Base-by-base conservation (phyloP, 1,284 basidiomycete species). In the Ustilago xerochloae region DNA sequence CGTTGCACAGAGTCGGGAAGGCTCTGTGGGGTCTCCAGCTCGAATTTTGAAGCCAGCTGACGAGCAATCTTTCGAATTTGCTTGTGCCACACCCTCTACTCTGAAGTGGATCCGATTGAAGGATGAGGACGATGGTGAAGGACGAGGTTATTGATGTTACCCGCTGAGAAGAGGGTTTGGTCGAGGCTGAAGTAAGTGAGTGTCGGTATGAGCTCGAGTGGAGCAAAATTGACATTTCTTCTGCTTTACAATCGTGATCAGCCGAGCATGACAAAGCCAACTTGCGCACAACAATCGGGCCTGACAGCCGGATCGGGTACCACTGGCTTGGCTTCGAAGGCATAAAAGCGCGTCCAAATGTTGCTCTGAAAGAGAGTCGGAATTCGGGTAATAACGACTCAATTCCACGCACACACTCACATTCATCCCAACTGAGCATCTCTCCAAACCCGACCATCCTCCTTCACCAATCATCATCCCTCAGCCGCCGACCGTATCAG, bases 251-350 rank as follows among this genome's bases (percentile, higher is more conserved):
- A 38, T 16, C 36, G 13, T 60, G 62, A 49, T 64, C 50, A 64
- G 62, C 52, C 45, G 50, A 64, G 55, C 62, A 64, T 64, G 62
- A 64, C 62, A 64, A 58, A 64, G 45, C 55, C 38, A 51, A 13
- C 16, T 45, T 48, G 15, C 30, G 12, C 10, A 6, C 15, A 6
- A 4, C 0, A 41, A 51, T 63, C 49, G 48, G 53, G 61, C 0
- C 6, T 15, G 24, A 49, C 10, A 13, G n/a, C n/a, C n/a, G 3
- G 13, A 46, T 47, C 43, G 53, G 52, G 39, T 41, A 33, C 13
- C 10, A 43, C 15, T n/a, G n/a, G n/a, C n/a, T 3, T 33, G 38
- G 38, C 52, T 20, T 13, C 22, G 32, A 51, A 36, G 46, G 60
- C 47, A 56, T 38, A 51, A 38, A 63, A 29, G n/a, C 43, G 51